These are phyloP conservation scores for Kingdonia uniflora DNA, from an alignment of 164 flowering plant genomes.

Conservation along the genomic window DNA sequence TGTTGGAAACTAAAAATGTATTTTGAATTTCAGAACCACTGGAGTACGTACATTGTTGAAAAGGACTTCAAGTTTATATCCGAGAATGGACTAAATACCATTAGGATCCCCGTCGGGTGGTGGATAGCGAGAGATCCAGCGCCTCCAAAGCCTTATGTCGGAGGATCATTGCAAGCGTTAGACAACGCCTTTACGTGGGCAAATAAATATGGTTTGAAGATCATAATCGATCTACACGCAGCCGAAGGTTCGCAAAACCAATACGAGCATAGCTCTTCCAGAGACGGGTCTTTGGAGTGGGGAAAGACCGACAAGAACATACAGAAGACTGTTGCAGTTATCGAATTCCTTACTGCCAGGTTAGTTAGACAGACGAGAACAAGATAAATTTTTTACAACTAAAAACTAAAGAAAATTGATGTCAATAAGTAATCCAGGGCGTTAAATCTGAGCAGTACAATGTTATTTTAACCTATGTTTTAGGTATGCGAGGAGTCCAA, in stretches of 20 bases:
- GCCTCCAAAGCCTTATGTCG: constrained; percentile 47
- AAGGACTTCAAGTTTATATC: constrained; percentile 44
- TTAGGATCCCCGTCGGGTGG: constrained; percentile 61
- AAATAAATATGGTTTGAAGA: constrained; percentile 26
- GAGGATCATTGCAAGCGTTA: constrained; percentile 37
- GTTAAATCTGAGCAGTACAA: constrained; percentile 11
- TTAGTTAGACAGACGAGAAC: constrained; percentile 2
- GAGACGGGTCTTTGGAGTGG: constrained; percentile 58
- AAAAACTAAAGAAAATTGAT: constrained; percentile 25
- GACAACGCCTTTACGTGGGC: constrained; percentile 57
- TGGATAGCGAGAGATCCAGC: constrained; percentile 47
- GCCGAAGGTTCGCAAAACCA: constrained; percentile 66
- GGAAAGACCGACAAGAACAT: constrained; percentile 47
- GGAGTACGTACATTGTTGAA: constrained; percentile 36
- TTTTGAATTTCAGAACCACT: constrained; percentile 27
- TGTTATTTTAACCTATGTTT: constrained; percentile 47
- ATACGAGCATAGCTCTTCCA: constrained; percentile 46
- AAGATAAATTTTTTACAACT: background rate
- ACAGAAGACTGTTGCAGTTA: constrained; percentile 41
- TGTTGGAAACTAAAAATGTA: background rate
- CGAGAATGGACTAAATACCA: constrained; percentile 33
- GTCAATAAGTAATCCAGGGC: constrained; percentile 54
- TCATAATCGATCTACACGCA: constrained; percentile 60
- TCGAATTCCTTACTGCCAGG: constrained; percentile 63
- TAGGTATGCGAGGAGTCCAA: constrained; percentile 45